phyloP scores from a whole-genome alignment of 2,329 filamentous ascomycete species.

The Metarhizium album region DNA sequence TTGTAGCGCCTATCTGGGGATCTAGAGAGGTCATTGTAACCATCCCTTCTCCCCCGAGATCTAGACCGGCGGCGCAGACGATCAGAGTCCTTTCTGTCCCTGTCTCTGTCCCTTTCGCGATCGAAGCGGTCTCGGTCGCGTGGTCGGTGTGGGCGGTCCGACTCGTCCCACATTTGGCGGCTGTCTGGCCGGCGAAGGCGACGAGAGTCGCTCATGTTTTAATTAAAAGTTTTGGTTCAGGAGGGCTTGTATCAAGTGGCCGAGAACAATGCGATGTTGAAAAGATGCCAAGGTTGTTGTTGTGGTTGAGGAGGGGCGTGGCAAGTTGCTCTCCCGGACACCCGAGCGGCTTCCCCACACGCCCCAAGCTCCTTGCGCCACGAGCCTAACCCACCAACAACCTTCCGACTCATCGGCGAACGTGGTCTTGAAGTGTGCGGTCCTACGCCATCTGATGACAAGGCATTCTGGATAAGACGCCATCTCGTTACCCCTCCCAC shows the following conservation, averaged over 20 bases:
- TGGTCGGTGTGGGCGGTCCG: conserved; percentile 27
- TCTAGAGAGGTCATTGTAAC: conserved; percentile 21
- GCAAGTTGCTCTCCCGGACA: neutral
- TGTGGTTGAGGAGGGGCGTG: too few relatives aligned
- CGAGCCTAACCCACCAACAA: neutral
- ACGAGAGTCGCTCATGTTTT: conserved; percentile 20
- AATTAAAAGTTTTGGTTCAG: neutral
- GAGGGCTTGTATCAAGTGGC: neutral
- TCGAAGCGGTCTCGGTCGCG: conserved; percentile 20
- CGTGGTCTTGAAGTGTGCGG: neutral
- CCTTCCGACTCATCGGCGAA: neutral
- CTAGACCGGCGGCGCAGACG: conserved; percentile 19
- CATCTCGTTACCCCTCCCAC: neutral
- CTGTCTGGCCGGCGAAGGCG: conserved; percentile 35
- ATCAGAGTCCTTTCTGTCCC: conserved; percentile 21
- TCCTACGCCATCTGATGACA: neutral
- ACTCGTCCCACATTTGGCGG: conserved; percentile 51
- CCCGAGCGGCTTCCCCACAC: neutral
- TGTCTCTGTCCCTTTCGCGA: conserved; percentile 20
- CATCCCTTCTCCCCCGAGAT: conserved; percentile 21
- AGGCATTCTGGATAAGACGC: neutral
- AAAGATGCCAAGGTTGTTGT: neutral
- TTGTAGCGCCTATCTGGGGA: conserved; percentile 6
- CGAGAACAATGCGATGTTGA: neutral
- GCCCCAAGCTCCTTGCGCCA: conserved; percentile 10